A percentile compares a stretch with the other conserved stretches of the same genome.
phyloP scores from a whole-genome alignment of 805 yeast species.

The Suhomyces sp. region DNA sequence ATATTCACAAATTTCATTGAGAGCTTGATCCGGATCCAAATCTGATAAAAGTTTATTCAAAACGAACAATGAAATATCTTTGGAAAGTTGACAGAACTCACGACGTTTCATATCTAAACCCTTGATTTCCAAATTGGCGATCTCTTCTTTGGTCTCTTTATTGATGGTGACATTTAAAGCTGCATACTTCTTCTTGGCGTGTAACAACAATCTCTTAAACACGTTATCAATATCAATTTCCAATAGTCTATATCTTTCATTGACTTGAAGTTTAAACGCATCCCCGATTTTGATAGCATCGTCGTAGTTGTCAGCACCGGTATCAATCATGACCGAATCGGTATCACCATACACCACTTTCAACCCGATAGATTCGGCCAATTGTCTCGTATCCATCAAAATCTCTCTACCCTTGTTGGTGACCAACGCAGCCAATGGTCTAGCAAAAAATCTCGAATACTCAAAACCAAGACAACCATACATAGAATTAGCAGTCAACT shows the following conservation, averaged over 20 bases:
- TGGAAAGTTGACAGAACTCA: slow-evolving; percentile 91
- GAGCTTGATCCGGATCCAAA: slow-evolving; percentile 72
- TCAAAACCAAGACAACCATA: slow-evolving; percentile 96
- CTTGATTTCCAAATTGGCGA: slow-evolving; percentile 73
- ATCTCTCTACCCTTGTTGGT: slow-evolving; percentile 96
- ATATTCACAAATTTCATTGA: slow-evolving; percentile 68
- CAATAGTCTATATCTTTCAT: slow-evolving; percentile 79
- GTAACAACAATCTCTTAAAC: slow-evolving; percentile 77
- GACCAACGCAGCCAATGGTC: slow-evolving; percentile 92
- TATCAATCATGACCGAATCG: slow-evolving; percentile 97
- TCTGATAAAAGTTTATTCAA: slow-evolving; percentile 71
- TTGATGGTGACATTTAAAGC: slow-evolving; percentile 67
- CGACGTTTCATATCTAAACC: slow-evolving; percentile 97
- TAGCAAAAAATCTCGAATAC: slow-evolving; percentile 90
- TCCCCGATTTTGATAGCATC: slow-evolving; percentile 85
- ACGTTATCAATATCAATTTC: slow-evolving; percentile 96
- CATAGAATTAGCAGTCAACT: slow-evolving; percentile 98
- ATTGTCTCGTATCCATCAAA: slow-evolving; percentile 84
- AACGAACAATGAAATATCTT: slow-evolving; percentile 78
- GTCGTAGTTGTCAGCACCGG: slow-evolving; percentile 63
- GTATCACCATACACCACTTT: slow-evolving; percentile 97
- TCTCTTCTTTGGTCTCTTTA: slow-evolving; percentile 52
- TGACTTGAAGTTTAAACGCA: slow-evolving; percentile 79
- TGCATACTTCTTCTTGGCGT: slow-evolving; percentile 97
- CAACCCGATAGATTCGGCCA: slow-evolving; percentile 82